These are phyloP conservation scores for Alternaria postmessia DNA, from an alignment of 2,329 filamentous ascomycete species.

Conservation along the genomic window DNA sequence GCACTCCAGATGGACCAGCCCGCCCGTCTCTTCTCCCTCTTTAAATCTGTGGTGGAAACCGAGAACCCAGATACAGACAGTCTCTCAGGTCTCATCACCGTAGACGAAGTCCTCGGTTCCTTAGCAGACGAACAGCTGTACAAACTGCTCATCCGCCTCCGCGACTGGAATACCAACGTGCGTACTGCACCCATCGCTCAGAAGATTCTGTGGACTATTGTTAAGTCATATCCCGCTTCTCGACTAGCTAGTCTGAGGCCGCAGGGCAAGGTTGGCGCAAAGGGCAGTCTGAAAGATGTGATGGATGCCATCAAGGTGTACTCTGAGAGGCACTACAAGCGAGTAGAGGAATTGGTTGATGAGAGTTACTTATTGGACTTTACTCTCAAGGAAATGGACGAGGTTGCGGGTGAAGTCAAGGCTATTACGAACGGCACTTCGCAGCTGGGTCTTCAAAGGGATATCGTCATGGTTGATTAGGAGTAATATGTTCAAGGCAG, in stretches of 20 bases:
- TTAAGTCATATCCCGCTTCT: slow-evolving; percentile 81
- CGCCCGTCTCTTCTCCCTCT: slow-evolving; percentile 81
- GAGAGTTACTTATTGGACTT: slow-evolving; percentile 96
- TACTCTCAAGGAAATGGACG: slow-evolving; percentile 92
- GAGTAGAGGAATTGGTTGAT: slow-evolving; percentile 88
- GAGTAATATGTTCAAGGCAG: too few relatives aligned
- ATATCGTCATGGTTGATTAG: slow-evolving; percentile 46
- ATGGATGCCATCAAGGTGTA: slow-evolving; percentile 88
- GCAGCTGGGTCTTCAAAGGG: slow-evolving; percentile 30
- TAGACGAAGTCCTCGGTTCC: slow-evolving; percentile 82
- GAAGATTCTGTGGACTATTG: slow-evolving; percentile 79
- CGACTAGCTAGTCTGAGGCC: slow-evolving; percentile 73
- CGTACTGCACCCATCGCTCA: slow-evolving; percentile 86
- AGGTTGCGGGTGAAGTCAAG: slow-evolving; percentile 53
- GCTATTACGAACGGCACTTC: slow-evolving; percentile 38
- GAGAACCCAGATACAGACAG: slow-evolving; percentile 68
- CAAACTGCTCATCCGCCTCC: slow-evolving; percentile 77
- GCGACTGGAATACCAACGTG: slow-evolving; percentile 98
- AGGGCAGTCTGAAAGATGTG: slow-evolving; percentile 74
- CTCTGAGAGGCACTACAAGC: slow-evolving; percentile 89
- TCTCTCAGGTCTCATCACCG: slow-evolving; percentile 69
- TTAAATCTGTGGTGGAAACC: slow-evolving; percentile 78
- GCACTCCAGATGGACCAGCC: slow-evolving; percentile 95
- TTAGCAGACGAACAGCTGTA: slow-evolving; percentile 88
- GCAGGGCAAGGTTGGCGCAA: slow-evolving; percentile 42